Evolutionary conservation across 2,329 filamentous ascomycete genomes (phyloP), one percentile per base, ranked within the genome.

Genomic region (Clarireedia paspali): DNA sequence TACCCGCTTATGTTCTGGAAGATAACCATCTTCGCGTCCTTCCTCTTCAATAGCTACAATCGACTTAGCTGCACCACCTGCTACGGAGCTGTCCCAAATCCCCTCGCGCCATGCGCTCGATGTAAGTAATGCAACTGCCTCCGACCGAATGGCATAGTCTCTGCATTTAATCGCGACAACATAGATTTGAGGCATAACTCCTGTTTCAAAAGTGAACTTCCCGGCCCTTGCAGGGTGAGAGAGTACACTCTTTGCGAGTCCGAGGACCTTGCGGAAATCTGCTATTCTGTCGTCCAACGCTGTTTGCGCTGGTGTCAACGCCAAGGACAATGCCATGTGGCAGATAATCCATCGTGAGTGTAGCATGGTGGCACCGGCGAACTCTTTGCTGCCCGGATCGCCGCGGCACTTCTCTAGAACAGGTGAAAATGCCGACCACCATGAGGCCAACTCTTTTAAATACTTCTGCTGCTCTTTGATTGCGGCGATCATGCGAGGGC

Each of bases 141-240:
- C 40, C n/a, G 27, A 36, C 26, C 42, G 50, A 5, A 53, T 15
- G 1, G 26, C 6, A 17, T 20, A 17, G n/a, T 39, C 30, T 39
- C 50, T 15, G 14, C 50, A 53, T 53, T 53, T 53, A n/a, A 39
- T 30, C 15, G 42, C 42, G 36, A 53, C 40, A 5, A 47, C 7
- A 47, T 53, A 47, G 12, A 53, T 34, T 7, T 53, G 27, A 15
- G 17, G 9, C 15, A 47, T 38, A 10, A 47, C 38, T 27, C 17
- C 17, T 4, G 27, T 36, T 20, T 47, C 50, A 6, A 53, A 53
- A 9, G 40, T 53, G 15, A 53, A 53, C 3, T 14, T 53, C 1
- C 40, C 40, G 4, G 27, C 46, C 39, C 26, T 36, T 44, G 17
- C 39, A 10, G 50, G 50, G 34, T 53, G 50, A 45, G 50, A 53